Conservation (phyloP, 1,284 basidiomycete genomes). For the Sanguinoderma infundibulare region DNA sequence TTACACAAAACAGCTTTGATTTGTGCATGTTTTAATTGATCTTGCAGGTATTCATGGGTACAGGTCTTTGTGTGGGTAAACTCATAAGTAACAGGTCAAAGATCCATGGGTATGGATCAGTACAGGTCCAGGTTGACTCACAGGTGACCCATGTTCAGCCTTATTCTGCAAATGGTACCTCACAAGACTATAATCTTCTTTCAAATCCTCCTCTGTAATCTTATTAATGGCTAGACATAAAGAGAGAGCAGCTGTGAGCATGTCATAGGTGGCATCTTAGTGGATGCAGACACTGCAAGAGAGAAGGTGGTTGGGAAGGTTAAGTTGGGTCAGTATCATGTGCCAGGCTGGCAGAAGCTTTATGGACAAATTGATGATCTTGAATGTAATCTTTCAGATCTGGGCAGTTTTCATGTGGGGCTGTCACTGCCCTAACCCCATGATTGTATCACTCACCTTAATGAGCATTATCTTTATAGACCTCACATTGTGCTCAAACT, state of each 20-base stretch:
- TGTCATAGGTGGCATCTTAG: conserved; percentile 41
- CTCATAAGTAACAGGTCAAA: too few relatives aligned
- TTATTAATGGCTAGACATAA: too few relatives aligned
- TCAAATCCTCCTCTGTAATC: too few relatives aligned
- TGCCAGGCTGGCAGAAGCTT: background rate
- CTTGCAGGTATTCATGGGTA: too few relatives aligned
- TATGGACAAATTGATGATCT: background rate
- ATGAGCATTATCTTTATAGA: background rate
- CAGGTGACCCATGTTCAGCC: too few relatives aligned
- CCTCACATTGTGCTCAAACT: conserved; percentile 2
- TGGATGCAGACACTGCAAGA: conserved; percentile 37
- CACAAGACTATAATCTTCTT: too few relatives aligned
- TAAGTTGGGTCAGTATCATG: conserved; percentile 30
- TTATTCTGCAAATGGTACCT: conserved; percentile 21
- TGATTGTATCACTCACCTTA: background rate
- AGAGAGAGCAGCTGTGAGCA: too few relatives aligned
- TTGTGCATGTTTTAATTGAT: too few relatives aligned
- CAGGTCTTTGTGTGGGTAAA: too few relatives aligned
- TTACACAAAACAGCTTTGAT: too few relatives aligned
- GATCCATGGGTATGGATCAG: too few relatives aligned
- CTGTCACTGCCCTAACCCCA: background rate
- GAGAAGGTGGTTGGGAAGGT: conserved; percentile 34
- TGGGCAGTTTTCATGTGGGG: background rate
- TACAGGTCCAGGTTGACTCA: too few relatives aligned
- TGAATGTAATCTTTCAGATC: background rate